Conservation (phyloP, 192 early-diverging fungal genomes). For the Coemansia sp. region DNA sequence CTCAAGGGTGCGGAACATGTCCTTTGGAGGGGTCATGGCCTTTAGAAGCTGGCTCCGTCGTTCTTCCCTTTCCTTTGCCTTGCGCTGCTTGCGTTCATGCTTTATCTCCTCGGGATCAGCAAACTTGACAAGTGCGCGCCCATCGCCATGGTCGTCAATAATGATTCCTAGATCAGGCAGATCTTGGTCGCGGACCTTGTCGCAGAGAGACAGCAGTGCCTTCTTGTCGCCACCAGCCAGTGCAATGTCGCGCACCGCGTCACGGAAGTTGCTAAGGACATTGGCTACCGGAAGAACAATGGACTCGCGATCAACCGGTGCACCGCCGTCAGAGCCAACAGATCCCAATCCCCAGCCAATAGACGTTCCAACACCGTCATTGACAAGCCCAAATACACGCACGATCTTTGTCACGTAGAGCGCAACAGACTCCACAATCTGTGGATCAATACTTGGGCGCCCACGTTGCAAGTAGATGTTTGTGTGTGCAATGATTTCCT, state of each 20-base stretch:
- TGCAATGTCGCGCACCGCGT: conserved; percentile 79
- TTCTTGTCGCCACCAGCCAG: conserved; percentile 48
- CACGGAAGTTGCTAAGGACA: conserved; percentile 84
- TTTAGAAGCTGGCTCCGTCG: too few relatives aligned
- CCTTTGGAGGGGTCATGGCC: too few relatives aligned
- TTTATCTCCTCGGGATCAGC: conserved; percentile 72
- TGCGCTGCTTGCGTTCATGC: conserved; percentile 65
- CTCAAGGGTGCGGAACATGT: too few relatives aligned
- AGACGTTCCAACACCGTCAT: conserved; percentile 58
- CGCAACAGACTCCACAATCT: conserved; percentile 75
- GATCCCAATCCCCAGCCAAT: conserved; percentile 67
- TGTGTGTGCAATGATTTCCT: conserved; percentile 72
- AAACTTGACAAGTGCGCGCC: conserved; percentile 89
- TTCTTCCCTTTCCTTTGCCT: conserved; percentile 27
- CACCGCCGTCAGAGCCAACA: conserved; percentile 27
- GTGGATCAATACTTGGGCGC: conserved; percentile 64
- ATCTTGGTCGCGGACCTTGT: conserved; percentile 86
- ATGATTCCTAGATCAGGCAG: conserved; percentile 86
- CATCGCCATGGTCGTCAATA: conserved; percentile 94
- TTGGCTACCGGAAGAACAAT: conserved; percentile 76
- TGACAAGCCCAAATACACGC: conserved; percentile 79
- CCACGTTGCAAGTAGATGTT: conserved; percentile 78
- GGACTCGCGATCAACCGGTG: conserved; percentile 55
- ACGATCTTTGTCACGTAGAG: conserved; percentile 81
- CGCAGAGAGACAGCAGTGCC: conserved; percentile 76